Evolutionary conservation across 306 rosid genomes (phyloP).

Genomic region (Rosa persica): DNA sequence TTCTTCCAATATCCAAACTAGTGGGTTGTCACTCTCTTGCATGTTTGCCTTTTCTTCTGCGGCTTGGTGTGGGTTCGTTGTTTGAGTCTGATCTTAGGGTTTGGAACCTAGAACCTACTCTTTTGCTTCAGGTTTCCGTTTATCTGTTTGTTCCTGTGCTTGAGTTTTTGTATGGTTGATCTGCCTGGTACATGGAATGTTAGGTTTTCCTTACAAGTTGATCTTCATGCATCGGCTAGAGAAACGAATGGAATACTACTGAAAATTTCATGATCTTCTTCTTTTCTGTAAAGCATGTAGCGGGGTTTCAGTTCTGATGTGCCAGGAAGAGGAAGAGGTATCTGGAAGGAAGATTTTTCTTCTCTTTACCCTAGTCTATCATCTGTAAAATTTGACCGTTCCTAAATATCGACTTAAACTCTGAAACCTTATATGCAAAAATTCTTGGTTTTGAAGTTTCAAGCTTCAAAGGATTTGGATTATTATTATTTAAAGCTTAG

Average conservation of each 20-base stretch:
- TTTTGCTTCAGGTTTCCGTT: background rate
- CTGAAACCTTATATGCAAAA: background rate
- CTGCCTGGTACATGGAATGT: background rate
- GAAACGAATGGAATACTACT: background rate
- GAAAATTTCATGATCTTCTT: background rate
- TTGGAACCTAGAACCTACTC: background rate
- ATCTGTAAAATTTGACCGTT: no score
- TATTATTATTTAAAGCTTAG: no score
- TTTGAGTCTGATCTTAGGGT: conserved; percentile 4
- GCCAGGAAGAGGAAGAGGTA: no score
- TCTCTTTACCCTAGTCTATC: no score
- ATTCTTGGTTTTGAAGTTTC: background rate
- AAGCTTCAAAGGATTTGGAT: background rate
- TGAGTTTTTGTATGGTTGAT: background rate
- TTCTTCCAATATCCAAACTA: background rate
- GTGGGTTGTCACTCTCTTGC: conserved; percentile 6
- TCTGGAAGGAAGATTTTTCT: no score
- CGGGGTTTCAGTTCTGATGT: background rate
- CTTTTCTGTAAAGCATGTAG: background rate
- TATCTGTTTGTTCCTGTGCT: background rate
- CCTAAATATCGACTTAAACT: background rate
- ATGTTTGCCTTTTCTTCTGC: background rate
- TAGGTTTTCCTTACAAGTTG: background rate
- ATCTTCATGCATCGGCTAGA: background rate
- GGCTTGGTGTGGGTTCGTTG: background rate